Base-by-base conservation (phyloP, 345 rosid genomes). In the Lumnitzera racemosa region DNA sequence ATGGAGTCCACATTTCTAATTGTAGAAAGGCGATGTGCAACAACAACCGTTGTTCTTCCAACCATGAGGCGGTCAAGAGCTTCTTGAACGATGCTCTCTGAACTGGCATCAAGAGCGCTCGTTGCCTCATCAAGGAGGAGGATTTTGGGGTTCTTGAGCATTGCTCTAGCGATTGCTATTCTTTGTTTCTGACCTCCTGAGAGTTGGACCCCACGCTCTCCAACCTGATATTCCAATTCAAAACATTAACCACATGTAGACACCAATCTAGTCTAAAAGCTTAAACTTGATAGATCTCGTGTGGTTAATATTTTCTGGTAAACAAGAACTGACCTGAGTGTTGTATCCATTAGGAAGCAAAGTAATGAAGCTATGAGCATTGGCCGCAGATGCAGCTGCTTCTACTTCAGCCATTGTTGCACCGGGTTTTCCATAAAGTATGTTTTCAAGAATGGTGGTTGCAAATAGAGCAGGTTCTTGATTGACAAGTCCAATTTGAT, bases 101-200 rank as follows among this genome's bases (percentile, higher is more conserved):
- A 94, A 72, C 99, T 71, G 24, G 97, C 96, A 72, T 94, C 99
- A 24, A 94, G 99, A 4, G 99, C 99, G 24, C 99, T 94, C 13
- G 99, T 94, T 62, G 99, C 99, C 79, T 94, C 99, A 68, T 94
- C 99, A 3, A 94, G 88, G 52, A 94, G 95, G 46, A 94, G 86
- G 77, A 94, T 83, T 81, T 84, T 94, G 0, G 99, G 99, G 57
- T 94, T 76, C 76, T 94, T 94, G 70, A 94, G 61, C 97, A 94
- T 90, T 2, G 99, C 99, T 66, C 99, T 81, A n/a, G 97, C 96
- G 31, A 94, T 94, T 31, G 99, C 99, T 1, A 94, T 94, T 70
- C 99, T 84, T 76, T 94, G 99, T 65, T 90, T 94, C 71, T 94
- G 97, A 47, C 99, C 99, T 69, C 99, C 99, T 7, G 99, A 94